Base-by-base conservation (phyloP, 2,329 filamentous ascomycete genomes). In the Penicillium psychrosexuale region DNA sequence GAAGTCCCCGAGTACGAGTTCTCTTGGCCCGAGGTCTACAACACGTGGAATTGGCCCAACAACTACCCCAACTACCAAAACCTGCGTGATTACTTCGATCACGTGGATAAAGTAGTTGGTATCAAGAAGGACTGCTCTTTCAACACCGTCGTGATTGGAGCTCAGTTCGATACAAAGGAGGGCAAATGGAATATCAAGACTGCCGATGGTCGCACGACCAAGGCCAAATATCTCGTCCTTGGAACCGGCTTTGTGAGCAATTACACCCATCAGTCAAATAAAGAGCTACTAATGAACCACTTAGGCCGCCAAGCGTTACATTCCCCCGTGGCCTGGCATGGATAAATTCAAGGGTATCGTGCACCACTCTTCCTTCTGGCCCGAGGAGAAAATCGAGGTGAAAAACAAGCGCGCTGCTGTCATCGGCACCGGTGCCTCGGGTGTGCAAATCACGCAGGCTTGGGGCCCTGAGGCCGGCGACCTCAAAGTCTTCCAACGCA, bases 401-500 rank as follows among this genome's bases (percentile, higher is more conserved):
- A 65, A 64, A 1, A 77, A 70, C 27, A 81, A 81, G 58, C 70
- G 72, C 9, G 79, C 83, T 24, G 77, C 77, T 6, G 66, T 84
- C n/a, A 78, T 85, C 47, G 83, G 82, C 15, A 82, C 72, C 44
- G 82, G 82, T 1, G 81, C 80, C 39, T 80, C 79, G 7, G 82
- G 78, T 1, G 77, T 82, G 3, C 82, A 84, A 63, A 74, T 84
- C 5, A 74, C 81, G 0, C 85, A 89, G 59, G 84, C 83, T 47
- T 82, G 81, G 68, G 82, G 80, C 1, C 80, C 80, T 2, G 66
- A 74, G 5, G 84, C 79, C 0, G 78, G 76, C 3, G 69, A 80
- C 0, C 60, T 89, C 1, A 78, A 73, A 3, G 82, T 89, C 34
- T 87, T 87, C 66, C 84, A 88, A 61, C 80, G 85, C 8, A 88